Base-by-base conservation (phyloP, 179 eudicot genomes). In the Heliamphora pulchella region DNA sequence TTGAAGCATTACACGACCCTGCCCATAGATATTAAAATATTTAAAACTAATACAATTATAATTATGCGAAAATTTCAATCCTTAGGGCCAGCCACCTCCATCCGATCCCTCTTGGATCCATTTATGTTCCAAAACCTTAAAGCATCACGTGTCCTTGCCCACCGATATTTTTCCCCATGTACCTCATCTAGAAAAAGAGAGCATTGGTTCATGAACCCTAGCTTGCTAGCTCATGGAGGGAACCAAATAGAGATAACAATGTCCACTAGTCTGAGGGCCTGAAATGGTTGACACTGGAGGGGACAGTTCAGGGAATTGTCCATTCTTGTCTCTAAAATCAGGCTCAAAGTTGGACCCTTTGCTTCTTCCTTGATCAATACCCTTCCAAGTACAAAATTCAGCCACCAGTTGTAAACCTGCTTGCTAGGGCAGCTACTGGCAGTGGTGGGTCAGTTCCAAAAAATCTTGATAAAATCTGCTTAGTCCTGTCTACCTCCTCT, bases 231-330 rank as follows among this genome's bases (percentile, higher is more conserved):
- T 31, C 31, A 31, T 50, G 31, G 15, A 59, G 79, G 57, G 79
- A 20, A 63, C 4, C 55, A 53, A 15, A 54, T 20, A 46, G 55
- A 46, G 44, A 20, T 5, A 53, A 13, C 46, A 53, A 31, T 20
- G 14, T 54, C 59, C 50, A 47, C 7, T 18, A 10, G 54, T 46
- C 50, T 1, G 4, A 63, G 1, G 22, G 14, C 48, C 8, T 51
- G 8, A 41, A 78, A 15, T 14, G 31, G 5, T 48, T 41, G 1
- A 31, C 31, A 31, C 31, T 31, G 31, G 31, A 31, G 20, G 47
- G 44, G 43, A 54, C 63, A 53, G 8, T 31, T 10, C 17, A 70
- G 74, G 74, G 54, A 44, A 47, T 44, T 62, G 79, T 76, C 79
- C 70, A 11, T 15, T 46, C n/a, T 7, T 76, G 57, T 77, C 70